Evolutionary conservation across 2,329 filamentous ascomycete species (phyloP).

Genomic region (Pyrenophora teres): DNA sequence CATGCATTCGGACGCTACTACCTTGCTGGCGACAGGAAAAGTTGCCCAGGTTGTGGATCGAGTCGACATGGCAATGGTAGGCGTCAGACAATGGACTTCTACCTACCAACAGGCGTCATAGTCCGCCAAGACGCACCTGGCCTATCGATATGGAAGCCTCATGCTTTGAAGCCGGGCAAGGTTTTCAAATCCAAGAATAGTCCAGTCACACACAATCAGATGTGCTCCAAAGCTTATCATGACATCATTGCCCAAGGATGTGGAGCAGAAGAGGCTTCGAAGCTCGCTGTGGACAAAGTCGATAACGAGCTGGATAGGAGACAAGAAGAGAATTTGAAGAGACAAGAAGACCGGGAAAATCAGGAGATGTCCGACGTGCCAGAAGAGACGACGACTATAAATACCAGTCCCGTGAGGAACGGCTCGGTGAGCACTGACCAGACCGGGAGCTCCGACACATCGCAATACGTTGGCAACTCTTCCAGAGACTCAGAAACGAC

Average conservation of each 20-base stretch:
- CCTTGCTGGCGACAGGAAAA: conserved; percentile 29
- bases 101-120: conserved; percentile 20
- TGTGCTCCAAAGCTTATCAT: conserved; percentile 26
- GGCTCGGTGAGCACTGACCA: neutral
- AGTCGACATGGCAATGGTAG: conserved; percentile 17
- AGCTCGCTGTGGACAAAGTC: conserved; percentile 19
- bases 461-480: neutral
- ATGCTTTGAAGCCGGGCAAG: conserved; percentile 14
- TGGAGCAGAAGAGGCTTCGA: conserved; percentile 18
- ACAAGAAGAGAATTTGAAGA: conserved; percentile 3
- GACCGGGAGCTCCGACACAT: neutral
- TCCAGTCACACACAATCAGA: conserved; percentile 28
- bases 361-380: neutral
- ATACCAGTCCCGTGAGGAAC: neutral
- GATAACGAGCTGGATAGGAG: conserved; percentile 25
- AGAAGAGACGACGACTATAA: neutral
- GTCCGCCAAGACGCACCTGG: conserved; percentile 26
- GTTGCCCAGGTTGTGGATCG: conserved; percentile 32
- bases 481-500: neutral
- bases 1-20: conserved; percentile 41
- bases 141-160: conserved; percentile 22
- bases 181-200: neutral
- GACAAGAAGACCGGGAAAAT: neutral
- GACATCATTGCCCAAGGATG: conserved; percentile 16
- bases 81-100: conserved; percentile 32